Evolutionary conservation across 495 filamentous ascomycete genomes (phyloP).

Genomic region (Penicillium cinerascens): DNA sequence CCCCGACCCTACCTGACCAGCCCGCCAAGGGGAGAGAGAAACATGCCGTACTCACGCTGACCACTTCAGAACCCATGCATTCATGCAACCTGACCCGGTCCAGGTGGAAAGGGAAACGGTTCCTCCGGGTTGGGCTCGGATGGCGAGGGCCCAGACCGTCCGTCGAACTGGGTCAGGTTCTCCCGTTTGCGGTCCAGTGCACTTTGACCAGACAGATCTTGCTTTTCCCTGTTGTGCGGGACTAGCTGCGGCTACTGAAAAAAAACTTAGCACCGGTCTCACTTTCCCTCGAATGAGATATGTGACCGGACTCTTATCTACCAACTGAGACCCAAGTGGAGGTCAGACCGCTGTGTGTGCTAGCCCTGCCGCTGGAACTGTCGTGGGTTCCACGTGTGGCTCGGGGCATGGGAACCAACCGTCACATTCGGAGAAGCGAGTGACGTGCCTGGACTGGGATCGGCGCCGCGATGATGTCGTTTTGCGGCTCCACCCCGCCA

Average conservation of each 20-base stretch:
- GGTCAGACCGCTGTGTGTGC: background rate
- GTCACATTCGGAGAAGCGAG: background rate
- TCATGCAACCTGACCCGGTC: conserved; percentile 11
- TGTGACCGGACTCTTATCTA: background rate
- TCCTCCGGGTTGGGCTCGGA: conserved; percentile 5
- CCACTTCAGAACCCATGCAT: conserved; percentile 1
- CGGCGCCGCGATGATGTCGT: conserved; percentile 25
- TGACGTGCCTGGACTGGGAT: conserved; percentile 20
- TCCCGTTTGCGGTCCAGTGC: background rate
- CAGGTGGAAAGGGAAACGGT: background rate
- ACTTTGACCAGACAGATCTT: background rate
- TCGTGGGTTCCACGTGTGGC: conserved; percentile 7
- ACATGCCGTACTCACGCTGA: background rate
- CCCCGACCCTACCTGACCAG: background rate
- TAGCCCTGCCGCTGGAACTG: background rate
- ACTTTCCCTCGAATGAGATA: background rate
- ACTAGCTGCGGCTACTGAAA: background rate
- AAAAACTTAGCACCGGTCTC: background rate
- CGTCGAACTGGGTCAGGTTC: conserved; percentile 2
- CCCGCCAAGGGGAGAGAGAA: background rate
- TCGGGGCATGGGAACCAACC: background rate
- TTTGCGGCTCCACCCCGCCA: conserved; percentile 6
- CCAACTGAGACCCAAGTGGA: background rate
- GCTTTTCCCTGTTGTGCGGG: too few species aligned
- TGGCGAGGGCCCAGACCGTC: conserved; percentile 21